phyloP scores from a whole-genome alignment of 2,329 filamentous ascomycete species.

The Scytalidium lignicola region DNA sequence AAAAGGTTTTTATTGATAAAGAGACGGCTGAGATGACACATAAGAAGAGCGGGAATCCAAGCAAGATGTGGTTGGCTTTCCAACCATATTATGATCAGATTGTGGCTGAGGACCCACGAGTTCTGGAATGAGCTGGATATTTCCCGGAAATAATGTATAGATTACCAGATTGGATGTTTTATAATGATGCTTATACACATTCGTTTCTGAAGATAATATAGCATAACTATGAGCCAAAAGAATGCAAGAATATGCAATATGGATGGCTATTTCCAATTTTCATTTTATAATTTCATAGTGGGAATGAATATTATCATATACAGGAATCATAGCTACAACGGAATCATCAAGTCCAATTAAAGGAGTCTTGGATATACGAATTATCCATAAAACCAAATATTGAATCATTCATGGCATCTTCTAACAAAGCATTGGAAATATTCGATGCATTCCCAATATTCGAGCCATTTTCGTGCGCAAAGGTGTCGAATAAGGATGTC shows the following conservation, averaged over 20 bases:
- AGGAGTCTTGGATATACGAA: background rate
- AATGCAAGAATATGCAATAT: too few species aligned
- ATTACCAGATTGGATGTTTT: too few species aligned
- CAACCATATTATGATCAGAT: conserved; percentile 5
- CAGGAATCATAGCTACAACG: too few species aligned
- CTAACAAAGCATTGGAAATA: background rate
- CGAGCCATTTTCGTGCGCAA: background rate
- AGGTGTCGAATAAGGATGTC: background rate
- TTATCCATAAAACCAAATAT: background rate
- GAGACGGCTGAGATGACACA: conserved; percentile 66
- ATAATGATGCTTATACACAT: too few species aligned
- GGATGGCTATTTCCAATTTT: too few species aligned
- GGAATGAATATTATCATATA: too few species aligned
- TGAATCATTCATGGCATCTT: background rate
- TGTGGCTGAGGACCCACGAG: conserved; percentile 1
- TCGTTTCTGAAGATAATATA: too few species aligned
- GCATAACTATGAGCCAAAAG: too few species aligned
- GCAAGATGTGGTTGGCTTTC: conserved; percentile 5
- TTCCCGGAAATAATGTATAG: too few species aligned
- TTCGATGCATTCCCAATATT: background rate
- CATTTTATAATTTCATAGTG: too few species aligned
- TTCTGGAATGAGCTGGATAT: conserved; percentile 2
- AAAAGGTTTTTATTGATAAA: conserved; percentile 77
- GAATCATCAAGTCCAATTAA: background rate
- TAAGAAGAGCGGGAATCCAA: conserved; percentile 1